These are phyloP conservation scores for Porcisia deanei DNA, from an alignment of 208 protist species.

Conservation along the genomic window DNA sequence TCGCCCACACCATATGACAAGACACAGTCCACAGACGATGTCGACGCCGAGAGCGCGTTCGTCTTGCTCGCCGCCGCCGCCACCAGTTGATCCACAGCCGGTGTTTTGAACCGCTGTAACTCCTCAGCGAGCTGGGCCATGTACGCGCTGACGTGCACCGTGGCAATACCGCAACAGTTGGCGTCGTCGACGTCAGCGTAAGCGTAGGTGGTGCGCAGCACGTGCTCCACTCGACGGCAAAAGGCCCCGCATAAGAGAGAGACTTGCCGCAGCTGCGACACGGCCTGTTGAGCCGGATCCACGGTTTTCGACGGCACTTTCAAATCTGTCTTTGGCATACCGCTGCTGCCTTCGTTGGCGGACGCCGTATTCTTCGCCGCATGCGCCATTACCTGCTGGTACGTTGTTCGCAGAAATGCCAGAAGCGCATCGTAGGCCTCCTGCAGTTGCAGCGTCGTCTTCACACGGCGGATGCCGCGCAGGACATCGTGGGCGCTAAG, in stretches of 20 bases:
- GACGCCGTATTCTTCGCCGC: background rate
- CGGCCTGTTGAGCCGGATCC: constrained; percentile 11
- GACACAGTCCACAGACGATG: constrained; percentile 13
- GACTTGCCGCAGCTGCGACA: constrained; percentile 31
- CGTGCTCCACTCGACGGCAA: constrained; percentile 40
- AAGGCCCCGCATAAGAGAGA: constrained; percentile 45
- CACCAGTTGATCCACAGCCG: constrained; percentile 17
- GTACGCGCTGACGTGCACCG: constrained; percentile 20
- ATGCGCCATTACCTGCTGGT: constrained; percentile 8
- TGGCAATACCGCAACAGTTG: constrained; percentile 6
- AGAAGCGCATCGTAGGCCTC: constrained; percentile 21
- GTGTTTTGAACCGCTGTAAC: constrained; percentile 22
- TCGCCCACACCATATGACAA: constrained; percentile 58
- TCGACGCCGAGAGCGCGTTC: constrained; percentile 4
- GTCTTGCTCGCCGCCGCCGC: background rate
- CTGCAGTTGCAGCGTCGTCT: constrained; percentile 30
- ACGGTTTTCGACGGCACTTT: constrained; percentile 5
- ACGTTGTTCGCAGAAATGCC: constrained; percentile 14
- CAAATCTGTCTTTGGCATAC: background rate
- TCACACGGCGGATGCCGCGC: constrained; percentile 26
- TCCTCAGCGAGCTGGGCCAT: constrained; percentile 29
- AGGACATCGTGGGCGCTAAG: constrained; percentile 27
- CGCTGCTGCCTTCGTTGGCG: background rate
- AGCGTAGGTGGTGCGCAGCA: constrained; percentile 30
- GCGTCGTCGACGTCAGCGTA: constrained; percentile 32